Percentiles rank a stretch among this genome's conserved stretches.
Conservation (phyloP, 208 protist species). For the Leishmania major region DNA sequence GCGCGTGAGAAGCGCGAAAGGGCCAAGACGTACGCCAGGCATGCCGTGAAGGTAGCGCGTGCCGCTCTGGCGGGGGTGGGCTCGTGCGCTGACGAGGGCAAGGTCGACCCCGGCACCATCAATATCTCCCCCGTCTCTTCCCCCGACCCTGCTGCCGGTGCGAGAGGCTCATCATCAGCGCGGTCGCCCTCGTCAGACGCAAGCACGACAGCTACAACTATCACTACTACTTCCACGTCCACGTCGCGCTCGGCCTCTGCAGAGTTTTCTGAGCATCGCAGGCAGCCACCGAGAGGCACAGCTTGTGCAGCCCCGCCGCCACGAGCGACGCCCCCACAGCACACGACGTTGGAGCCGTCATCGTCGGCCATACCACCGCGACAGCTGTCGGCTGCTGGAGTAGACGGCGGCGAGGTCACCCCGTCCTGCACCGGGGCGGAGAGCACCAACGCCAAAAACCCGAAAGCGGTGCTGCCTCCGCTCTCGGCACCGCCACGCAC, state of each 20-base stretch:
- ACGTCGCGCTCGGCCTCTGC: neutral
- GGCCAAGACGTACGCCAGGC: slow-evolving; percentile 55
- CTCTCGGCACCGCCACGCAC: neutral
- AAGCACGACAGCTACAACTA: neutral
- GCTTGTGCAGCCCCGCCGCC: neutral
- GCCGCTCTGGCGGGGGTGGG: slow-evolving; percentile 17
- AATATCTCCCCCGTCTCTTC: neutral
- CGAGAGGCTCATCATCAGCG: neutral
- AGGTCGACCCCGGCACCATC: neutral
- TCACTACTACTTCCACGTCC: neutral
- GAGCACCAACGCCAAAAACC: neutral
- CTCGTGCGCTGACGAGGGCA: neutral
- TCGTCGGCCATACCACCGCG: slow-evolving; percentile 6
- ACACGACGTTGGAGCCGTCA: neutral
- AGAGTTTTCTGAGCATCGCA: neutral
- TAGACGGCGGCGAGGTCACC: neutral
- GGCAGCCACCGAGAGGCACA: neutral
- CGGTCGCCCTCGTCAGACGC: neutral
- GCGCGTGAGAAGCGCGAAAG: slow-evolving; percentile 52
- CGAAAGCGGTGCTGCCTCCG: neutral
- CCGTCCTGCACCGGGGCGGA: neutral
- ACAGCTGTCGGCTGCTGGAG: slow-evolving; percentile 19
- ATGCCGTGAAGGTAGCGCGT: slow-evolving; percentile 37
- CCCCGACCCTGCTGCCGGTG: neutral
- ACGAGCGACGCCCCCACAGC: neutral